phyloP scores from a whole-genome alignment of 78 protist genomes.

The Emiliania huxleyi region DNA sequence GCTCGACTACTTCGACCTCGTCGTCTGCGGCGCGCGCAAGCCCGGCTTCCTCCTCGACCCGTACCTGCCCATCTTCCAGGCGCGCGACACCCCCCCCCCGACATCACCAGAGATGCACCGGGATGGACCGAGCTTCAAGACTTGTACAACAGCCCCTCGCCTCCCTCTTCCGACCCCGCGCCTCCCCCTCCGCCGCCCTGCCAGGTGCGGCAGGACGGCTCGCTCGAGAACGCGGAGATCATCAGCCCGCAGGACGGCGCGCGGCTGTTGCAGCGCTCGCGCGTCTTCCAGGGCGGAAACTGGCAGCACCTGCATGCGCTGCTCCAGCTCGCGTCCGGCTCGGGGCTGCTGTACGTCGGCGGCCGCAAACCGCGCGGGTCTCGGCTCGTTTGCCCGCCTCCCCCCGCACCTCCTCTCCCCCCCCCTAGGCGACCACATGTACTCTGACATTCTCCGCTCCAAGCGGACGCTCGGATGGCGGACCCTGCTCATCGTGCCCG shows the following conservation, averaged over 20 bases:
- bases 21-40: constrained; percentile 38
- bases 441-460: constrained; percentile 29
- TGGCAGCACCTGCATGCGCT: constrained; percentile 48
- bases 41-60: constrained; percentile 41
- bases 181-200: not conserved
- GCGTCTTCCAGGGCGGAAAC: constrained; percentile 50
- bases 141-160: too few species aligned
- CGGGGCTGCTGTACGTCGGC: constrained; percentile 40
- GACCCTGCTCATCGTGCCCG: constrained; percentile 53
- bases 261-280: not conserved
- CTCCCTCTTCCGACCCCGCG: too few species aligned
- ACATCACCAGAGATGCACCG: too few species aligned
- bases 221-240: constrained; percentile 14
- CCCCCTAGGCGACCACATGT: not conserved
- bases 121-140: too few species aligned
- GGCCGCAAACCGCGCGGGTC: constrained; percentile 35
- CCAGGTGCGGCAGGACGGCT: not conserved
- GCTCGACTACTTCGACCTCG: constrained; percentile 45
- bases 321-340: not conserved
- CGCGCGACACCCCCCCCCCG: too few species aligned
- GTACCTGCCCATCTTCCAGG: constrained; percentile 36
- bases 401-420: too few species aligned
- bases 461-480: constrained; percentile 53
- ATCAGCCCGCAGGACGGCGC: not conserved
- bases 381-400: too few species aligned